Conservation (phyloP, 2,329 filamentous ascomycete genomes). For the Cercospora sp. region DNA sequence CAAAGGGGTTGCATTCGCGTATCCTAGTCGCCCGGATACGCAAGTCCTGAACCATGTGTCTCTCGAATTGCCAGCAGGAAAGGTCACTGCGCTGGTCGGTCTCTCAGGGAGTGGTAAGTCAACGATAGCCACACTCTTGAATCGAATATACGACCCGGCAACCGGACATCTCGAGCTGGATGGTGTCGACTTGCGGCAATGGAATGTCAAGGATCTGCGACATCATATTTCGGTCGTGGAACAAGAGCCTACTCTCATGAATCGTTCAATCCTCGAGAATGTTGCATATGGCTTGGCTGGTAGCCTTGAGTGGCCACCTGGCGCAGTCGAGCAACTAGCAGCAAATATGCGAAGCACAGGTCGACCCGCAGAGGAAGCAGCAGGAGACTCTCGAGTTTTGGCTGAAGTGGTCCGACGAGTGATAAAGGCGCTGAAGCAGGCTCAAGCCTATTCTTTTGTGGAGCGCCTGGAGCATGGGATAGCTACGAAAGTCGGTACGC, state of each 20-base stretch:
- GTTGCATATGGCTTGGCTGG: conserved; percentile 49
- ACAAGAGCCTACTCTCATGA: conserved; percentile 54
- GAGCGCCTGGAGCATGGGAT: conserved; percentile 52
- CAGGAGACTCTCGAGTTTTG: conserved; percentile 39
- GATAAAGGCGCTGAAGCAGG: conserved; percentile 54
- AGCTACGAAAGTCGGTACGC: conserved; percentile 50
- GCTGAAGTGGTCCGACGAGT: conserved; percentile 40
- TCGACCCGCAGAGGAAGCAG: conserved; percentile 36
- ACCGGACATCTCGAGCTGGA: neutral
- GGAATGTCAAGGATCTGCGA: conserved; percentile 24
- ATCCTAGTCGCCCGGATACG: neutral
- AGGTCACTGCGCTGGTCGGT: conserved; percentile 48
- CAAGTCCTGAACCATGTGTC: conserved; percentile 1
- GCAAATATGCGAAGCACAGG: neutral
- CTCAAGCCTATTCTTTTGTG: conserved; percentile 58
- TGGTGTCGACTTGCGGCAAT: conserved; percentile 12
- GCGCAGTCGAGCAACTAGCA: conserved; percentile 25
- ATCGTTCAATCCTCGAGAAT: conserved; percentile 55
- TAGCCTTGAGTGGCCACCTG: conserved; percentile 42
- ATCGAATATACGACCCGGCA: neutral
- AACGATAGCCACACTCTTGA: conserved; percentile 45
- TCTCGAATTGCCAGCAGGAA: conserved; percentile 2
- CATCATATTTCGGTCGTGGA: conserved; percentile 43
- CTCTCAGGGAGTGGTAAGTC: conserved; percentile 51
- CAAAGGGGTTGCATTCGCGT: conserved; percentile 41